These are phyloP conservation scores for Boletales sp. DNA, from an alignment of 768 basidiomycete species.

Conservation along the genomic window DNA sequence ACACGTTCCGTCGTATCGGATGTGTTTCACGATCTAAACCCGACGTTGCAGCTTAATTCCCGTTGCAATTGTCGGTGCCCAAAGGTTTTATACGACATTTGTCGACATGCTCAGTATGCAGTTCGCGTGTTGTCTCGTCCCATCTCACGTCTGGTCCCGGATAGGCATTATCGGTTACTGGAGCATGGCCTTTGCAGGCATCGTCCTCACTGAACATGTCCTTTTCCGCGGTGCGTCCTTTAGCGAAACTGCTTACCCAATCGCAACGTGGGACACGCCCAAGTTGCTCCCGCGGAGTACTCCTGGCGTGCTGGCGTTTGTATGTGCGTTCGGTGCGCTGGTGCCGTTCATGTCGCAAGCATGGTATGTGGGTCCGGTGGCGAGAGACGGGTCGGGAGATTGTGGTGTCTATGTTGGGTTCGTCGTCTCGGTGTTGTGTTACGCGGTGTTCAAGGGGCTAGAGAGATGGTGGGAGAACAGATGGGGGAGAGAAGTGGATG, in stretches of 20 bases:
- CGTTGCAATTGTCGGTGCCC: constrained; percentile 45
- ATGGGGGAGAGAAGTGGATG: background rate
- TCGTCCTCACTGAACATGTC: constrained; percentile 42
- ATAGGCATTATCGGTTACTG: constrained; percentile 46
- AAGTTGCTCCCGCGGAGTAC: constrained; percentile 37
- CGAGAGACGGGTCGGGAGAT: constrained; percentile 42
- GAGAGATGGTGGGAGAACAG: constrained; percentile 21
- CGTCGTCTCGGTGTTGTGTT: constrained; percentile 29
- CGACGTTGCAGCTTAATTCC: constrained; percentile 38
- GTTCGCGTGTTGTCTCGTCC: constrained; percentile 4
- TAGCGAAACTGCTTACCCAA: constrained; percentile 33
- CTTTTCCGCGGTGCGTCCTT: constrained; percentile 38
- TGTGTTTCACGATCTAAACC: background rate
- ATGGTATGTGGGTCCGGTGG: constrained; percentile 51
- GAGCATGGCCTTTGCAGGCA: constrained; percentile 34
- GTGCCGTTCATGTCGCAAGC: constrained; percentile 50
- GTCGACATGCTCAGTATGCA: constrained; percentile 38
- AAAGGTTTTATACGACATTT: constrained; percentile 42
- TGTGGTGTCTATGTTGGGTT: constrained; percentile 44
- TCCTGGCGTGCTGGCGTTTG: constrained; percentile 40
- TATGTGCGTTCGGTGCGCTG: constrained; percentile 37
- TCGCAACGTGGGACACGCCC: constrained; percentile 35
- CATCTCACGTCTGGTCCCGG: constrained; percentile 2
- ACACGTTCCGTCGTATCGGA: background rate
- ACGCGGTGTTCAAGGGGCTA: constrained; percentile 26